Percentiles rank a stretch among this genome's conserved stretches.
Evolutionary conservation across 441 rosid species (phyloP).

Genomic region (Populus hybrid): DNA sequence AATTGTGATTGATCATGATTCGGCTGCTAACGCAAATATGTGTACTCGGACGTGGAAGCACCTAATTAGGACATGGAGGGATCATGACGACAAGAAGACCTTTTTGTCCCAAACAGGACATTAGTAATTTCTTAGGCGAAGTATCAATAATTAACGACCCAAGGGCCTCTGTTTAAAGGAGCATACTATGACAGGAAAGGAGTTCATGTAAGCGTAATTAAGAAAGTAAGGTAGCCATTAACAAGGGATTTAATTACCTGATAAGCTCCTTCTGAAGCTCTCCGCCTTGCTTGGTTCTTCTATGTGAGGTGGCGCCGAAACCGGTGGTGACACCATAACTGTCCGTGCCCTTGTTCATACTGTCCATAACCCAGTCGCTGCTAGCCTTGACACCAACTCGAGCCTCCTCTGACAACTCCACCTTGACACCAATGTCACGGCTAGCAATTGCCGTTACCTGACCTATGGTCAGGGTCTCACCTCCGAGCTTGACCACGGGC

Average conservation of each 20-base stretch:
- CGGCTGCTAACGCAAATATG: background rate
- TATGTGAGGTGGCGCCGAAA: slow-evolving; percentile 46
- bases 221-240: background rate
- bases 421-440: slow-evolving; percentile 13
- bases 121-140: background rate
- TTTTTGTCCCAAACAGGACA: background rate
- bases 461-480: no score
- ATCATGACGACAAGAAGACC: background rate
- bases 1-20: background rate
- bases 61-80: background rate
- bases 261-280: slow-evolving; percentile 51
- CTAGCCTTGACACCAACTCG: slow-evolving; percentile 39
- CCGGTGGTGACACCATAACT: slow-evolving; percentile 48
- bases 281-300: slow-evolving; percentile 39
- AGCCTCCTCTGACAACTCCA: slow-evolving; percentile 34
- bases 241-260: slow-evolving; percentile 23
- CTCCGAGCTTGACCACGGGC: slow-evolving; percentile 4
- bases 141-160: background rate
- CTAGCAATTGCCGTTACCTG: background rate
- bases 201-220: background rate
- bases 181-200: background rate
- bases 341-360: slow-evolving; percentile 37
- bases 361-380: slow-evolving; percentile 48
- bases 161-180: background rate
- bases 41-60: background rate